Conservation (phyloP, 225 moss, liverwort and hornwort genomes). For the Pseudisothecium myosuroides region DNA sequence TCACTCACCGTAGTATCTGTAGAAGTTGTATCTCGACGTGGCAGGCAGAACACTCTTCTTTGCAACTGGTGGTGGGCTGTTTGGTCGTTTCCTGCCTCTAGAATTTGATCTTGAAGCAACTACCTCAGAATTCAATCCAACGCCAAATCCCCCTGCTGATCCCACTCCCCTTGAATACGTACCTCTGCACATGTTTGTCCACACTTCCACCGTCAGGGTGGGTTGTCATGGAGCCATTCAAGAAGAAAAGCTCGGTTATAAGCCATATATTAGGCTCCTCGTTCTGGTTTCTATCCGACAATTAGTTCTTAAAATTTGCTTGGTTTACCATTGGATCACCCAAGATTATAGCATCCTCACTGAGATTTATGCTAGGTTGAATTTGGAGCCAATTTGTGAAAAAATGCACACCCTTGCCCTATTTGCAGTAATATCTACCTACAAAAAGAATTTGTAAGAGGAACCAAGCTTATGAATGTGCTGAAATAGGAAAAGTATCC, state of each 20-base stretch:
- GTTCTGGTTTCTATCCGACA: background rate
- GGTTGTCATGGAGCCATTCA: no score
- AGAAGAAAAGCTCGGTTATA: background rate
- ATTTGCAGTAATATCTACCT: background rate
- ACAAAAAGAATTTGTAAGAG: background rate
- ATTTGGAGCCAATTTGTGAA: background rate
- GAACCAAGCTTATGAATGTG: background rate
- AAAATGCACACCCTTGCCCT: no score
- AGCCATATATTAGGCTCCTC: background rate
- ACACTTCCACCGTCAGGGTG: background rate
- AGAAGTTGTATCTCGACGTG: conserved; percentile 39
- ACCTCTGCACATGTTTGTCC: background rate
- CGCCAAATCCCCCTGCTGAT: background rate
- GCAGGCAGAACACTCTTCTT: conserved; percentile 25
- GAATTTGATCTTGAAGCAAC: background rate
- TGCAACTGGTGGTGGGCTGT: background rate
- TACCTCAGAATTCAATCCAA: background rate
- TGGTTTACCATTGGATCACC: background rate
- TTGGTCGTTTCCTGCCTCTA: background rate
- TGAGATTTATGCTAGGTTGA: background rate
- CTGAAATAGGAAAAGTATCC: background rate
- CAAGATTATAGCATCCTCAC: background rate
- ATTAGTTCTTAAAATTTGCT: background rate
- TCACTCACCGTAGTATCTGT: conserved; percentile 34
- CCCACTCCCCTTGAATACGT: background rate